Conservation (phyloP, 1,284 basidiomycete species). For the Leccinum ambiguum region DNA sequence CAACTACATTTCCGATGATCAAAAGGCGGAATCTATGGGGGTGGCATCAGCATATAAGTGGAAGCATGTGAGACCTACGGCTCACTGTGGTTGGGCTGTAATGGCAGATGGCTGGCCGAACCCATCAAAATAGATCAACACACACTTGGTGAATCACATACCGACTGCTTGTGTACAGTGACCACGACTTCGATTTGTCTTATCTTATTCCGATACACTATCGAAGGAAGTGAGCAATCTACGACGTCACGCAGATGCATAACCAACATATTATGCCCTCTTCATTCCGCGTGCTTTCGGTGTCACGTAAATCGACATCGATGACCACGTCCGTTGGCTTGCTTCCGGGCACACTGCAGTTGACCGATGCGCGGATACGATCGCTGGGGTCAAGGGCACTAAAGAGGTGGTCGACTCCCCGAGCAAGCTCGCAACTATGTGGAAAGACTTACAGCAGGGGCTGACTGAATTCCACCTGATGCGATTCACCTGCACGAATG, state of each 20-base stretch:
- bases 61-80: not conserved
- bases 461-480: not conserved
- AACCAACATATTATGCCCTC: constrained; percentile 14
- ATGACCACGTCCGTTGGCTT: constrained; percentile 5
- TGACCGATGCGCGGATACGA: constrained; percentile 5
- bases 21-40: constrained; percentile 17
- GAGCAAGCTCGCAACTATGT: not conserved
- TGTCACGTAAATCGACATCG: constrained; percentile 8
- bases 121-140: not conserved
- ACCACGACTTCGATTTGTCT: constrained; percentile 19
- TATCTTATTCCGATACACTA: constrained; percentile 18
- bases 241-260: not conserved
- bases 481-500: not conserved
- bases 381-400: constrained; percentile 1
- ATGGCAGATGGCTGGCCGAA: constrained; percentile 5
- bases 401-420: not conserved
- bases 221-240: constrained; percentile 6
- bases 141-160: constrained; percentile 1
- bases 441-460: not conserved
- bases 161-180: constrained; percentile 4
- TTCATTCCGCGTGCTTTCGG: constrained; percentile 10
- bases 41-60: not conserved
- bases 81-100: constrained; percentile 10
- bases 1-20: constrained; percentile 18
- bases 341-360: not conserved